phyloP scores from a whole-genome alignment of 192 early-diverging fungal genomes.

The Backusella luteola region DNA sequence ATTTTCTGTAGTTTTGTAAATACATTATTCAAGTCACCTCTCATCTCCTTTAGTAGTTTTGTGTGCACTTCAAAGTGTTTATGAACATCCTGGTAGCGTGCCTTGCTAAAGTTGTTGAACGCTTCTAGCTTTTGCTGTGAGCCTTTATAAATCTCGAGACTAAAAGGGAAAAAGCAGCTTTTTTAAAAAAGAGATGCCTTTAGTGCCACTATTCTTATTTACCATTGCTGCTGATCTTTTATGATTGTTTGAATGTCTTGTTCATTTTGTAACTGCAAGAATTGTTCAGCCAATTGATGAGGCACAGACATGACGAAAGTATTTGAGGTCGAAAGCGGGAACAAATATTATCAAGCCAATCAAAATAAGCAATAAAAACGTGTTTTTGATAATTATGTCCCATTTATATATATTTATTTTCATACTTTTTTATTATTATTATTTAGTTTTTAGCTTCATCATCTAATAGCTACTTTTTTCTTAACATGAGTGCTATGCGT shows the following conservation, averaged over 20 bases:
- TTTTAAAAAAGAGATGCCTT: neutral
- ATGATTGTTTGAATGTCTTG: neutral
- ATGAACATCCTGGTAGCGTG: constrained; percentile 50
- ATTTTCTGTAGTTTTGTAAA: constrained; percentile 50
- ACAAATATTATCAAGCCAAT: neutral
- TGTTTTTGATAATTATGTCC: neutral
- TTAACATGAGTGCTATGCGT: constrained; percentile 17
- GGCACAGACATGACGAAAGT: constrained; percentile 4
- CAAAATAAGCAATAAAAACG: constrained; percentile 3
- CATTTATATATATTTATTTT: neutral
- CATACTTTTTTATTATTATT: neutral
- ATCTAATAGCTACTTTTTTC: constrained; percentile 3
- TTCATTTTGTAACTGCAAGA: neutral
- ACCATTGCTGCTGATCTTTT: neutral
- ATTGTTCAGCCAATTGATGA: neutral
- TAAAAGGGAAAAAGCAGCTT: neutral
- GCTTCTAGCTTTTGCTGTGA: constrained; percentile 35
- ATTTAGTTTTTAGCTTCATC: neutral
- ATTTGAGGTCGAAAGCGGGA: neutral
- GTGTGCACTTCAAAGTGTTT: constrained; percentile 54
- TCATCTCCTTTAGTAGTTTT: constrained; percentile 53
- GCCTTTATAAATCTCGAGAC: constrained; percentile 16
- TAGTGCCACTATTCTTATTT: neutral
- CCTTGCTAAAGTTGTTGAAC: constrained; percentile 57
- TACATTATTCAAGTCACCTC: constrained; percentile 54